phyloP scores from a whole-genome alignment of 768 basidiomycete genomes.

The Naganishia kalamii region DNA sequence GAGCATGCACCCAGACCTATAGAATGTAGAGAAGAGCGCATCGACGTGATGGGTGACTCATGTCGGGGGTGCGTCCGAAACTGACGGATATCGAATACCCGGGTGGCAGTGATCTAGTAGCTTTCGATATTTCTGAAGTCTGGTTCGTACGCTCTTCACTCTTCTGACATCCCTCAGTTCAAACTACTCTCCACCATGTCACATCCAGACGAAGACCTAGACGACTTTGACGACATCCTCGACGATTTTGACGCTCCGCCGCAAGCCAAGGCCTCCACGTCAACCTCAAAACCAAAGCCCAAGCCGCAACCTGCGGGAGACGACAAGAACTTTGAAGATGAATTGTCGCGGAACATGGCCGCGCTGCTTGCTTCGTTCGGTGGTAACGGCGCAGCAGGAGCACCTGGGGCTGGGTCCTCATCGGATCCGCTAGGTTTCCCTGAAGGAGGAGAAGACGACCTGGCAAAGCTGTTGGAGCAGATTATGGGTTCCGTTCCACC shows the following conservation, averaged over 20 bases:
- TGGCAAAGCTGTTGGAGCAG: background rate
- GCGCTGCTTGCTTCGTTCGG: background rate
- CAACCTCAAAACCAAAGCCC: background rate
- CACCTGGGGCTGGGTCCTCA: background rate
- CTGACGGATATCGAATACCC: too few species aligned
- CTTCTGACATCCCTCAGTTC: too few species aligned
- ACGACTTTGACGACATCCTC: constrained; percentile 22
- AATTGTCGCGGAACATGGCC: constrained; percentile 10
- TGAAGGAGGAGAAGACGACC: background rate
- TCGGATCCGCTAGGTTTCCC: background rate
- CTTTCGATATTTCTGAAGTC: too few species aligned
- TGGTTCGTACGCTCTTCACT: too few species aligned
- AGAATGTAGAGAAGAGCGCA: too few species aligned
- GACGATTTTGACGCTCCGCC: constrained; percentile 17
- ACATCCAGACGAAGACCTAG: constrained; percentile 12
- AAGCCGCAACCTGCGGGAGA: background rate
- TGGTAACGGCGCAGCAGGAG: background rate
- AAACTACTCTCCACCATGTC: background rate
- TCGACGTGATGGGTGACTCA: too few species aligned
- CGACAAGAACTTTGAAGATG: background rate
- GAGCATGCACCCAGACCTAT: too few species aligned
- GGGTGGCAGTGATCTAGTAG: too few species aligned
- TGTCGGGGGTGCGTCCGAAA: too few species aligned
- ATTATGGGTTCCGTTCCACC: background rate
- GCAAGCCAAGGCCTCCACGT: background rate